Conservation (phyloP, 495 filamentous ascomycete genomes). For the Neurospora sp. region DNA sequence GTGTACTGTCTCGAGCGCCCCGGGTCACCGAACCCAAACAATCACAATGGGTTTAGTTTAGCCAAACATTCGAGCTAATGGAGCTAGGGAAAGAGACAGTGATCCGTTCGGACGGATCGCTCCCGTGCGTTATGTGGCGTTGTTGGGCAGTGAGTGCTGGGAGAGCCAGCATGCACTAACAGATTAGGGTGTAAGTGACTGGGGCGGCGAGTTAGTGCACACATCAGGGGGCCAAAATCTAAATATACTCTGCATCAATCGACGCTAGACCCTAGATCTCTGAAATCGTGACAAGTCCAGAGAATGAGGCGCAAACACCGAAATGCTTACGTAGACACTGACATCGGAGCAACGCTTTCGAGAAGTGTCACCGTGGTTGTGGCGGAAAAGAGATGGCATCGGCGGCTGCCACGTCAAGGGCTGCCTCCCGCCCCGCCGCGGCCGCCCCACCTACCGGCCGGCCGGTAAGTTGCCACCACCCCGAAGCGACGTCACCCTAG, state of each 20-base stretch:
- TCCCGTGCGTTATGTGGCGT: neutral
- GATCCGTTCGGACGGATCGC: neutral
- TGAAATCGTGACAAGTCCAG: neutral
- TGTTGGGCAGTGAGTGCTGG: neutral
- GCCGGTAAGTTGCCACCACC: neutral
- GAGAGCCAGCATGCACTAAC: neutral
- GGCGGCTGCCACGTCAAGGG: constrained; percentile 8
- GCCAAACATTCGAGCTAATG: neutral
- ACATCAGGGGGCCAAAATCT: neutral
- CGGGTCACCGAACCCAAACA: neutral
- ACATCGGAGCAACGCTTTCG: neutral
- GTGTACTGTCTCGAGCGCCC: neutral
- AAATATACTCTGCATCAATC: neutral
- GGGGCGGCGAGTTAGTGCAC: neutral
- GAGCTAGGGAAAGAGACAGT: neutral
- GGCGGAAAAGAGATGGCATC: neutral
- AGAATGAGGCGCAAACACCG: neutral
- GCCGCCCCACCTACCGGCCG: neutral
- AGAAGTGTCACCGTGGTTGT: neutral
- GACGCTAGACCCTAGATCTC: neutral
- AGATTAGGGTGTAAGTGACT: neutral
- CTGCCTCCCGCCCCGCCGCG: constrained; percentile 4
- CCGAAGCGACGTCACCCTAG: neutral
- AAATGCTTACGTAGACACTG: neutral
- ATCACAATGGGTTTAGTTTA: neutral